Conservation (phyloP, 257 asterid genomes). For the Verbascum thapsus region DNA sequence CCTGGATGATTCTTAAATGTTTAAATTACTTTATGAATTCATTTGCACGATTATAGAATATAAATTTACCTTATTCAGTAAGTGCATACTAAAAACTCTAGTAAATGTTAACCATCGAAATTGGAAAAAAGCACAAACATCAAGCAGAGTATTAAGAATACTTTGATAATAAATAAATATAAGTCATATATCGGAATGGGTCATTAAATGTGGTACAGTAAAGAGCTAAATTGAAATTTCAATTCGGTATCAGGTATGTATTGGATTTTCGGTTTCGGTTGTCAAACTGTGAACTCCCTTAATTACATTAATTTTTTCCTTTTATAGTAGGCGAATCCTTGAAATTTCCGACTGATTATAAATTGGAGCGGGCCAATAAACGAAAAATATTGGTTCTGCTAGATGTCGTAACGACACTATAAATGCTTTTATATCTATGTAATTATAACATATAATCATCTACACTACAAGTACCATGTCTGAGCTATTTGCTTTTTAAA, state of each 20-base stretch:
- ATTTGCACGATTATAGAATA: too few species aligned
- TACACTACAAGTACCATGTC: background rate
- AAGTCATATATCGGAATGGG: background rate
- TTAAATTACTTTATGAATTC: too few species aligned
- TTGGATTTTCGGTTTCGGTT: background rate
- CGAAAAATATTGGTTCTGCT: background rate
- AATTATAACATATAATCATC: background rate
- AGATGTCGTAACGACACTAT: background rate
- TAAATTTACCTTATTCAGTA: background rate
- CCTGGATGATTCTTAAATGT: background rate
- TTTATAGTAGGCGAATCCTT: background rate
- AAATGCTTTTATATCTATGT: background rate
- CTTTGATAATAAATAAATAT: background rate
- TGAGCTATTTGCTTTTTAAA: background rate
- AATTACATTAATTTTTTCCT: background rate
- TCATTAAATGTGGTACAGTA: background rate
- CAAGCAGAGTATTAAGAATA: background rate
- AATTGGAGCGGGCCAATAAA: background rate
- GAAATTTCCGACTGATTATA: background rate
- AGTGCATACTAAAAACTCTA: background rate
- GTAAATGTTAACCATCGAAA: background rate
- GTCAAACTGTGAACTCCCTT: constrained; percentile 3
- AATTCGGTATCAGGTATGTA: background rate
- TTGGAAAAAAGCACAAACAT: background rate
- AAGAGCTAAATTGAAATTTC: background rate